A percentile compares a stretch with the other conserved stretches of the same genome.
These are phyloP conservation scores for Galeopsis tetrahit DNA, from an alignment of 257 asterid species.

Conservation along the genomic window DNA sequence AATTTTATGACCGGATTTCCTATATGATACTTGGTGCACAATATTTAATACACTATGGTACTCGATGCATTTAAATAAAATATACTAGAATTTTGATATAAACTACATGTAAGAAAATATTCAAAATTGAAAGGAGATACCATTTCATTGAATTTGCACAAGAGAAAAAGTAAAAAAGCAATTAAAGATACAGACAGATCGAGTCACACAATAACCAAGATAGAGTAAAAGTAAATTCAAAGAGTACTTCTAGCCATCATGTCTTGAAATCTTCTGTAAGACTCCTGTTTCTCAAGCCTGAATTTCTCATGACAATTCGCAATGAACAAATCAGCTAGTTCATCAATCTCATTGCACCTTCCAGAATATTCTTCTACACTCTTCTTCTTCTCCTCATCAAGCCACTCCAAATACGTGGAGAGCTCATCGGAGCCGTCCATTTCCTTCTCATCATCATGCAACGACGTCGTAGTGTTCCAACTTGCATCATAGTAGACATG, in stretches of 20 bases:
- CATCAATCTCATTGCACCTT: conserved; percentile 63
- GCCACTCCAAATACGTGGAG: conserved; percentile 76
- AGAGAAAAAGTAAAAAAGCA: background rate
- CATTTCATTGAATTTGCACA: conserved; percentile 37
- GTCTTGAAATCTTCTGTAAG: conserved; percentile 86
- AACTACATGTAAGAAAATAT: background rate
- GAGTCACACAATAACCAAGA: too few species aligned
- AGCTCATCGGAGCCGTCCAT: conserved; percentile 43
- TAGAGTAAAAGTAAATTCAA: conserved; percentile 32
- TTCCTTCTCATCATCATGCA: background rate
- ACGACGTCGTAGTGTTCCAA: conserved; percentile 48
- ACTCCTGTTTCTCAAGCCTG: conserved; percentile 87
- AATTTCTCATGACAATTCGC: conserved; percentile 86
- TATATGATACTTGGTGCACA: too few species aligned
- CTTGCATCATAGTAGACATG: conserved; percentile 56
- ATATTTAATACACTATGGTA: too few species aligned
- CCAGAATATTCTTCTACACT: background rate
- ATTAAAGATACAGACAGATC: too few species aligned
- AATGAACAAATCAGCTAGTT: conserved; percentile 88
- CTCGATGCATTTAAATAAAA: too few species aligned
- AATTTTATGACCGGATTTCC: too few species aligned
- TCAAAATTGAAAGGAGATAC: conserved; percentile 7
- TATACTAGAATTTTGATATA: too few species aligned
- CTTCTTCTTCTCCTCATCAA: conserved; percentile 55
- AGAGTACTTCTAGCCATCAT: conserved; percentile 82